phyloP scores from a whole-genome alignment of 1,284 basidiomycete species.

The Wallemia hederae region DNA sequence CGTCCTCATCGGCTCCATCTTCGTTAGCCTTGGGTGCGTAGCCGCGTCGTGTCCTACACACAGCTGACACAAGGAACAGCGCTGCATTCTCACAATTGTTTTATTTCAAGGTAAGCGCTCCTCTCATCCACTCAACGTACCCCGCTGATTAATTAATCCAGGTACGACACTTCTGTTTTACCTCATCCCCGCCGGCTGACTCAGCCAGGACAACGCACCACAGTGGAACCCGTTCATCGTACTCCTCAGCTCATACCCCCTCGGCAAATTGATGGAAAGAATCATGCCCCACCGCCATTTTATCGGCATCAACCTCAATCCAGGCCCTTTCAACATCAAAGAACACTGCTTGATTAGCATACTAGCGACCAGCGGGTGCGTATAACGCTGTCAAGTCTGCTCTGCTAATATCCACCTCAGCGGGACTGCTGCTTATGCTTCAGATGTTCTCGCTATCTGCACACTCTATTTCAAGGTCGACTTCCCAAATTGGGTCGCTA shows the following conservation, averaged over 20 bases:
- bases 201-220: neutral
- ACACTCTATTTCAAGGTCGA: slow-evolving; percentile 14
- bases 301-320: neutral
- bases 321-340: neutral
- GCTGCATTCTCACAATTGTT: neutral
- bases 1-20: neutral
- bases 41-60: neutral
- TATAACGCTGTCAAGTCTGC: neutral
- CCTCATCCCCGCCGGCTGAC: neutral
- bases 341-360: neutral
- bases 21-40: neutral
- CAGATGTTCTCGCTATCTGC: slow-evolving; percentile 15
- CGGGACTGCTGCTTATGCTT: slow-evolving; percentile 14
- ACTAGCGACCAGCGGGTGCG: neutral
- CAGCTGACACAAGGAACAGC: neutral
- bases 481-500: slow-evolving; percentile 11
- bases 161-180: neutral
- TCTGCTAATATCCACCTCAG: neutral
- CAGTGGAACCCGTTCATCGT: neutral
- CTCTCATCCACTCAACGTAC: no score
- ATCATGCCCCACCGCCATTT: neutral
- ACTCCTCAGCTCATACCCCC: neutral
- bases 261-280: neutral
- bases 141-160: no score
- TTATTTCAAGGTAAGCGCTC: neutral